These are phyloP conservation scores for Penicillium aurantiogriseum DNA, from an alignment of 2,329 filamentous ascomycete species.

Conservation along the genomic window DNA sequence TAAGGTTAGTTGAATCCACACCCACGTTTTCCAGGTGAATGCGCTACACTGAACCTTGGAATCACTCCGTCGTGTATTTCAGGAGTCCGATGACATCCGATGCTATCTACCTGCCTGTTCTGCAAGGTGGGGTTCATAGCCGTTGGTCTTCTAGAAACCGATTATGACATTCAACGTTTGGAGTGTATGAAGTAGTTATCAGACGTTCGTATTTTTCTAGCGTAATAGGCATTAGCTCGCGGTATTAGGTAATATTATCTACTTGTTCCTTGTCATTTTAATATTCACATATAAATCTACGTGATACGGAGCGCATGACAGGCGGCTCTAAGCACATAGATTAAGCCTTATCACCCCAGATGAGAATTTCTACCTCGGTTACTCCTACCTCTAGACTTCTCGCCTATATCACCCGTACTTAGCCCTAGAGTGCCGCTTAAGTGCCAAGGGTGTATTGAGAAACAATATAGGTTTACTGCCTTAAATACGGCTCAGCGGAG, in stretches of 20 bases:
- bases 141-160: not conserved
- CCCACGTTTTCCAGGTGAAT: not conserved
- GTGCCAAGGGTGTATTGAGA: no score
- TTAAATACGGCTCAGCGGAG: no score
- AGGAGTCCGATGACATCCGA: not conserved
- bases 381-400: not conserved
- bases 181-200: not conserved
- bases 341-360: not conserved
- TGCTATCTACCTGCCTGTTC: not conserved
- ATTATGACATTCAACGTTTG: no score
- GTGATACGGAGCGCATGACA: not conserved
- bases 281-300: not conserved
- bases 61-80: not conserved
- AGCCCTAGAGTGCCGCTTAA: no score
- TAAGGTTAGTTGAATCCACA: not conserved
- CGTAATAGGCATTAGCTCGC: not conserved
- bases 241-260: no score
- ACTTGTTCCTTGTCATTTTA: no score
- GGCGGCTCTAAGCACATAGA: not conserved
- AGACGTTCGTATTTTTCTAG: slow-evolving; percentile 26
- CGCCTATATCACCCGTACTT: not conserved
- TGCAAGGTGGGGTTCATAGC: not conserved
- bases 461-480: no score
- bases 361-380: not conserved
- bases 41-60: not conserved